Evolutionary conservation across 495 filamentous ascomycete genomes (phyloP), one percentile per base, ranked within the genome.

Genomic region (Xylaria longipes): DNA sequence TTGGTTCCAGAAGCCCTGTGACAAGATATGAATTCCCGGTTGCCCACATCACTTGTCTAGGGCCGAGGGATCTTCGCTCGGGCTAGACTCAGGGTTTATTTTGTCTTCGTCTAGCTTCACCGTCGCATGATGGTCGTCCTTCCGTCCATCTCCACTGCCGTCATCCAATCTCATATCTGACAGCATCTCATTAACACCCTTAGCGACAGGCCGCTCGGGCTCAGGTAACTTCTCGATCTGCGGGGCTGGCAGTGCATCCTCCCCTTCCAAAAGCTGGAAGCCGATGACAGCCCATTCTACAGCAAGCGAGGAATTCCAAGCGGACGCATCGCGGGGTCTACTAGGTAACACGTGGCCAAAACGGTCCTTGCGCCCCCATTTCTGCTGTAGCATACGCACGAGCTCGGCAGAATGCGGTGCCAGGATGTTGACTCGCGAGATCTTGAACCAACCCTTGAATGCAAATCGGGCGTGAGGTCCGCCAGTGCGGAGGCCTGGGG

Each of bases 271-370:
- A 29, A 67, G 62, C 62, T 68, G 69, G n/a, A 79, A 74, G 46
- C 73, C 72, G 41, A 79, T 60, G 2, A 77, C 74, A 11, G 75
- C 77, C 77, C 77, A 79, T 39, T 77, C 77, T 2, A 4, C 17
- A 6, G 22, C 17, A 2, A 79, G 56, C 17, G 71, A 57, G 0
- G 56, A 5, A 3, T 71, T 52, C 75, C 73, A 77, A 4, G 65
- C 64, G 2, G 50, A 43, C 35, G 48, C 22, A 14, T 76, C 60
- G 41, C 68, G 70, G 11, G 52, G 3, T 41, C 52, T 69, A 17
- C 60, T 37, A 0, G 61, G 46, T 25, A 71, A 6, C 2, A 64
- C 20, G 25, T 74, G 69, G 7, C 73, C 71, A 33, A 35, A 57
- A 35, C 69, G 65, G 70, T 73, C 70, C 56, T 69, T 68, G n/a